Conservation (phyloP, 345 rosid genomes). For the Toxicodendron radicans region DNA sequence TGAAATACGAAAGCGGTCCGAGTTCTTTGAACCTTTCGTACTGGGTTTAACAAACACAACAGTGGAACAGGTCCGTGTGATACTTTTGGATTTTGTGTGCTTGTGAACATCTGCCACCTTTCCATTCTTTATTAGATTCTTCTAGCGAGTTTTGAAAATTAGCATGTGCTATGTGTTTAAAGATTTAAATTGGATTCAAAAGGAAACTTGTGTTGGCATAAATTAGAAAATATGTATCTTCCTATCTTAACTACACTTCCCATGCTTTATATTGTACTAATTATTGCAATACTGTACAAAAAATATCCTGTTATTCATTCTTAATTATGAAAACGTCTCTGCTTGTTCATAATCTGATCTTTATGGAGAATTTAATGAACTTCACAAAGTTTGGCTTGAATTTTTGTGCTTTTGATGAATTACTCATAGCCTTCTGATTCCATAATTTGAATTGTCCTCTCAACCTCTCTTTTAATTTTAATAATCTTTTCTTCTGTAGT, state of each 20-base stretch:
- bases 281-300: background rate
- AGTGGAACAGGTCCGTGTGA: slow-evolving; percentile 83
- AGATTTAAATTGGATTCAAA: slow-evolving; percentile 5
- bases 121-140: slow-evolving; percentile 10
- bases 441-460: background rate
- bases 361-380: background rate
- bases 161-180: background rate
- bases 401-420: background rate
- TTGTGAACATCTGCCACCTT: background rate
- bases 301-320: background rate
- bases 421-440: background rate
- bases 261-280: background rate
- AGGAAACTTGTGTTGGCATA: background rate
- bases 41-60: slow-evolving; percentile 78
- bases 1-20: slow-evolving; percentile 82
- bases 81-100: background rate
- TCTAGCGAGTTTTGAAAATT: background rate
- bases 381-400: background rate
- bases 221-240: background rate
- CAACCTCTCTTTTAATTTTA: background rate
- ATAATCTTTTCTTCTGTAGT: slow-evolving; percentile 48
- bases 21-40: slow-evolving; percentile 90
- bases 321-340: background rate
- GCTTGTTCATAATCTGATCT: background rate
- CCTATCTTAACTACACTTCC: background rate